Evolutionary conservation across 495 filamentous ascomycete genomes (phyloP).

Genomic region (Bryoglossum gracile): DNA sequence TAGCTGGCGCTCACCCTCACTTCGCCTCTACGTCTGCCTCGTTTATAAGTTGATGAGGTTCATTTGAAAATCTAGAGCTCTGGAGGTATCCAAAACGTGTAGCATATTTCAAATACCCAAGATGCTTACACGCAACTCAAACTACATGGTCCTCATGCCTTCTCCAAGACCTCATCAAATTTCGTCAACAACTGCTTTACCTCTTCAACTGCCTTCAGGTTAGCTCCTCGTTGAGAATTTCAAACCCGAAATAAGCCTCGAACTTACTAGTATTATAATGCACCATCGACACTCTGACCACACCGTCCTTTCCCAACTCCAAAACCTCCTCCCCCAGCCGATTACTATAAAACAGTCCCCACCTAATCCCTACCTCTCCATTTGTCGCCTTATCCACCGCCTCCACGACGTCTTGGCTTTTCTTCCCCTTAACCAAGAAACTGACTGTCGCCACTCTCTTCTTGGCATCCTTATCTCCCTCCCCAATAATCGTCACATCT

Average conservation of each 20-base stretch:
- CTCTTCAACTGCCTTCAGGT: conserved; percentile 43
- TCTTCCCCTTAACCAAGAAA: conserved; percentile 52
- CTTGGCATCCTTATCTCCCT: conserved; percentile 33
- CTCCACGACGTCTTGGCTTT: conserved; percentile 52
- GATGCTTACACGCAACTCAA: too few relatives aligned
- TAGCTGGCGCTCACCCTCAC: too few relatives aligned
- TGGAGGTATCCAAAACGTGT: too few relatives aligned
- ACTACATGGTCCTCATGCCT: too few relatives aligned
- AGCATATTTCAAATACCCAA: too few relatives aligned
- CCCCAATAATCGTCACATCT: conserved; percentile 51
- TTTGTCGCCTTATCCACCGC: conserved; percentile 46
- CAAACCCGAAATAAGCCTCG: neutral
- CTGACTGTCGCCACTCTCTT: conserved; percentile 58
- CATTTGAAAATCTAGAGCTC: too few relatives aligned
- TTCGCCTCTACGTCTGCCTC: too few relatives aligned
- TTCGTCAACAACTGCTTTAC: conserved; percentile 43
- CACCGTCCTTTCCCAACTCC: conserved; percentile 49
- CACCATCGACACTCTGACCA: conserved; percentile 62
- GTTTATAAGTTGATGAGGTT: too few relatives aligned
- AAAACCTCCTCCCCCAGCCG: conserved; percentile 53
- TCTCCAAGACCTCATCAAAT: conserved; percentile 28
- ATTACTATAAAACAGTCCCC: conserved; percentile 62
- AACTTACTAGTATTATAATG: conserved; percentile 69
- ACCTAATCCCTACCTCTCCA: conserved; percentile 49
- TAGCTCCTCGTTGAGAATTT: conserved; percentile 7